Base-by-base conservation (phyloP, 352 stramenopile species). In the Lagenidium giganteum region DNA sequence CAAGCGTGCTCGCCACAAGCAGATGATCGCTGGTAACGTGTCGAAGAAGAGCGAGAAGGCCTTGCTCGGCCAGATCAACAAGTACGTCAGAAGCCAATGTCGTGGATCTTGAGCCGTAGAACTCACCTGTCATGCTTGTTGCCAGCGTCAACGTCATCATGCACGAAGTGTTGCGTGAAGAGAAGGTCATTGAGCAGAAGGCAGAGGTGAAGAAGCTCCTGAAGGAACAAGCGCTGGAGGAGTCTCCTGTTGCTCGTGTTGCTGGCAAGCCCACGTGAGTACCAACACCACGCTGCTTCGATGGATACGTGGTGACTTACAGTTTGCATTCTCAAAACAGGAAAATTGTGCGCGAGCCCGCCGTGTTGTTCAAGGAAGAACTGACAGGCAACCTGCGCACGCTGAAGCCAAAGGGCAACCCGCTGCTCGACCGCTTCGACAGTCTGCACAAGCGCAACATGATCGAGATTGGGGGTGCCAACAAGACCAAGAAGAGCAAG, bases 41-140 rank as follows among this genome's bases (percentile, higher is more conserved):
- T 43, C 60, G 14, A 70, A 79, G 30, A 61, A 74, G 53, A 65
- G 63, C 21, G 64, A 88, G 35, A 89, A 90, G 54, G 44, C 68
- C n/a, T 68, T 92, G 28, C 52, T 90, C 47, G 90, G 90, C 62
- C 82, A 93, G 49, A 93, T 93, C 51, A 93, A 93, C 48, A 58
- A 64, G 81, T 93, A 74, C 57, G 69, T 81, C 4, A 2, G n/a
- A n/a, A n/a, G 3, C 13, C 14, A 8, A 20, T 20, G 16, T 28
- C 14, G 8, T 20, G 12, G 30, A 32, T 12, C 6, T 23, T 2
- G 4, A 14, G 17, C 12, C 21, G 6, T 23, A 11, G 12, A 3
- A 42, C 22, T 41, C 4, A 48, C 25, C 22, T 40, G 13, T 52
- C 22, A 35, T 46, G 46, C n/a, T 26, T 23, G n/a, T 9, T 14